A percentile compares a stretch with the other conserved stretches of the same genome.
Evolutionary conservation across 1,284 basidiomycete genomes (phyloP).

Genomic region (Puccinia hordei): DNA sequence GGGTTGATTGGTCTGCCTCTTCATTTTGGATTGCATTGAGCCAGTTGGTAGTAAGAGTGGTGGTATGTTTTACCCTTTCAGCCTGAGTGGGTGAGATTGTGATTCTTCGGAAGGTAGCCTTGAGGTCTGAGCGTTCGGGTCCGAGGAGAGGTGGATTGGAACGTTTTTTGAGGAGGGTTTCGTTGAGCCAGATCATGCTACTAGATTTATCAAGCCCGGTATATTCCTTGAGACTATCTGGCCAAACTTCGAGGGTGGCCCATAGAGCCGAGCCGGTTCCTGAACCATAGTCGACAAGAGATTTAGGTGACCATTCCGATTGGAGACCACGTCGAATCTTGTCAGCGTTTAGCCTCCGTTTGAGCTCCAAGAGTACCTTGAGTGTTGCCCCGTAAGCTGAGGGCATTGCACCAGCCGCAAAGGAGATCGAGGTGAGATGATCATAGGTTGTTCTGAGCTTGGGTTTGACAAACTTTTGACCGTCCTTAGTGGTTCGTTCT

Average conservation of each 20-base stretch:
- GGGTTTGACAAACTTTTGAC: constrained; percentile 25
- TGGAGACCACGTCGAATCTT: background rate
- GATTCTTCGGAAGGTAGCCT: constrained; percentile 31
- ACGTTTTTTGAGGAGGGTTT: constrained; percentile 34
- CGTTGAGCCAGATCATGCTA: constrained; percentile 42
- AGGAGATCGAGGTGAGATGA: constrained; percentile 43
- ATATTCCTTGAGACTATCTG: constrained; percentile 29
- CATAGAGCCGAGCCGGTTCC: constrained; percentile 42
- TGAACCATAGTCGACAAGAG: constrained; percentile 38
- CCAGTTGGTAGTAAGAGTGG: background rate
- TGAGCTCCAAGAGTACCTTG: constrained; percentile 21
- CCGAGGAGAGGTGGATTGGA: background rate
- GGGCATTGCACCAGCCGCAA: constrained; percentile 45
- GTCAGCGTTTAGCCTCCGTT: constrained; percentile 2
- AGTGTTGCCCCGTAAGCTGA: constrained; percentile 40
- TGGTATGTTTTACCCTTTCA: background rate
- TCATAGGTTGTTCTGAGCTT: constrained; percentile 38
- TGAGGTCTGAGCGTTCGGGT: background rate
- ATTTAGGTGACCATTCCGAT: constrained; percentile 11
- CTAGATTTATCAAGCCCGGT: constrained; percentile 41
- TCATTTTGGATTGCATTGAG: constrained; percentile 1
- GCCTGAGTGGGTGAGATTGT: constrained; percentile 31
- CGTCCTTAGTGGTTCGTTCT: background rate
- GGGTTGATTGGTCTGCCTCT: background rate
- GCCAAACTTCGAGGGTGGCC: constrained; percentile 48